Evolutionary conservation across 805 yeast genomes (phyloP).

Genomic region (Ascoidea tarda): DNA sequence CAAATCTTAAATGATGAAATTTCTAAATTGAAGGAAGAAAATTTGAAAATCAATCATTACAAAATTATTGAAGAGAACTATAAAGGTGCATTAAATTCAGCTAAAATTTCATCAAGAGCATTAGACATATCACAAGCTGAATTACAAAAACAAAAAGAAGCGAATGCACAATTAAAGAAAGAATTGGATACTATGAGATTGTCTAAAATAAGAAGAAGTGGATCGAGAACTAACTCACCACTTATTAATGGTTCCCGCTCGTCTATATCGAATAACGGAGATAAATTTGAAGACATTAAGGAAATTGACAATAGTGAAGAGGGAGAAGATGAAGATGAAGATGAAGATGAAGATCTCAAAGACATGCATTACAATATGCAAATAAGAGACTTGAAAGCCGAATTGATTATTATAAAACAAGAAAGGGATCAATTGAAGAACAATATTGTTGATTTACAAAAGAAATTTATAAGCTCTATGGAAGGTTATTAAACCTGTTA

Average conservation of each 20-base stretch:
- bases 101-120: slow-evolving; percentile 64
- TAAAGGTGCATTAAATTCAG: slow-evolving; percentile 55
- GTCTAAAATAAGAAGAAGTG: slow-evolving; percentile 27
- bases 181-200: slow-evolving; percentile 61
- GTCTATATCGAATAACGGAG: slow-evolving; percentile 12
- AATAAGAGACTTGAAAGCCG: slow-evolving; percentile 75
- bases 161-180: slow-evolving; percentile 37
- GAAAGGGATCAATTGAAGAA: slow-evolving; percentile 72
- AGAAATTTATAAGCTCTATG: slow-evolving; percentile 24
- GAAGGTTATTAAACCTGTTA: not conserved
- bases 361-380: slow-evolving; percentile 57
- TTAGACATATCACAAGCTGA: slow-evolving; percentile 63
- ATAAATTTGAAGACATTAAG: slow-evolving; percentile 11
- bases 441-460: slow-evolving; percentile 42
- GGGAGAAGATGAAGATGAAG: slow-evolving; percentile 18
- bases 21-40: slow-evolving; percentile 1
- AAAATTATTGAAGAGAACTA: slow-evolving; percentile 46
- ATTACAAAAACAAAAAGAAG: slow-evolving; percentile 40
- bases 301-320: slow-evolving; percentile 12
- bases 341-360: slow-evolving; percentile 19
- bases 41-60: slow-evolving; percentile 20
- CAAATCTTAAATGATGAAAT: slow-evolving; percentile 13
- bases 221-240: not conserved
- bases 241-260: slow-evolving; percentile 4
- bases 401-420: slow-evolving; percentile 63